Percentiles rank a stretch among this genome's conserved stretches.
phyloP scores from a whole-genome alignment of 768 basidiomycete species.

The Tephrocybe rancida region DNA sequence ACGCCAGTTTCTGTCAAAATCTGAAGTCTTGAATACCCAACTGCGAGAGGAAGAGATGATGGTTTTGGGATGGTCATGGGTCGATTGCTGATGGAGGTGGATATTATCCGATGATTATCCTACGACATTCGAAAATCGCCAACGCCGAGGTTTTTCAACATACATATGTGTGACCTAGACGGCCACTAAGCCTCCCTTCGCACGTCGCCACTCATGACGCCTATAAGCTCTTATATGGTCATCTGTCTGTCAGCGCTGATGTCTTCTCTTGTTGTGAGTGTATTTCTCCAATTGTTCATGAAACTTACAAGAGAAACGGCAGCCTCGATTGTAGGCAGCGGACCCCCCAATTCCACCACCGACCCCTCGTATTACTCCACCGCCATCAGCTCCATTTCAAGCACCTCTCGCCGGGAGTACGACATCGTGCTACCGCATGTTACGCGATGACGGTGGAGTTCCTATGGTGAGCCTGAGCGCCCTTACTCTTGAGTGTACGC shows the following conservation, averaged over 20 bases:
- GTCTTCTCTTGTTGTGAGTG: background rate
- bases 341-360: background rate
- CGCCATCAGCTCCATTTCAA: background rate
- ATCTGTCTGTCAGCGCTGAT: background rate
- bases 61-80: no score
- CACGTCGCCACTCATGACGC: background rate
- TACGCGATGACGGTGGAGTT: background rate
- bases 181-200: background rate
- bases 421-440: slow-evolving; percentile 1
- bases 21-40: no score
- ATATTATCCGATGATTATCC: no score
- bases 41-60: no score
- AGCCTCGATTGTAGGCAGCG: background rate
- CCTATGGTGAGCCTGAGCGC: background rate
- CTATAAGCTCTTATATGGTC: background rate
- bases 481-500: background rate
- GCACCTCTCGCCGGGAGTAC: background rate
- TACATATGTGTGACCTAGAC: background rate
- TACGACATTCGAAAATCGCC: no score
- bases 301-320: background rate
- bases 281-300: background rate
- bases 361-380: background rate
- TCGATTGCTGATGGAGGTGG: no score
- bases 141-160: background rate
- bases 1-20: no score